phyloP scores from a whole-genome alignment of 495 filamentous ascomycete genomes.

The Neurospora hispaniola region DNA sequence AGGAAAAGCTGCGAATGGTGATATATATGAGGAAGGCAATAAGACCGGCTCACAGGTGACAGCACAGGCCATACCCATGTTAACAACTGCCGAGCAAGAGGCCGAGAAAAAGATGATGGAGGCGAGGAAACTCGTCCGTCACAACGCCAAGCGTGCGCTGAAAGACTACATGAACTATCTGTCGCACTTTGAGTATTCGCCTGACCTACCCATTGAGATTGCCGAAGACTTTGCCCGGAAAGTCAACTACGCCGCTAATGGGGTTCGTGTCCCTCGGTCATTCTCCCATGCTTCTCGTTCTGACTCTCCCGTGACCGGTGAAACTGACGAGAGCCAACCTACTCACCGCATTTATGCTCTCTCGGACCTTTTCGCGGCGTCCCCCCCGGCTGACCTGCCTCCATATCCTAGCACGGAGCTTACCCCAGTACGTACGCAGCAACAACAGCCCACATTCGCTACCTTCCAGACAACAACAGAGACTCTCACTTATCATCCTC shows the following conservation, averaged over 20 bases:
- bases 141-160: constrained; percentile 62
- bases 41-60: constrained; percentile 5
- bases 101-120: constrained; percentile 39
- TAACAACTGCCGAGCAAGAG: constrained; percentile 25
- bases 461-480: constrained; percentile 40
- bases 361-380: constrained; percentile 44
- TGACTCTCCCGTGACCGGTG: constrained; percentile 6
- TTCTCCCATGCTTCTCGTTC: neutral
- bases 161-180: constrained; percentile 61
- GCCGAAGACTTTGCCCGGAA: constrained; percentile 57
- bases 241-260: constrained; percentile 45
- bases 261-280: constrained; percentile 17
- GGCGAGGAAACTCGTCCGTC: constrained; percentile 54
- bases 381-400: constrained; percentile 45
- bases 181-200: constrained; percentile 64
- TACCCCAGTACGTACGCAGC: constrained; percentile 12
- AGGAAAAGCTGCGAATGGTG: neutral
- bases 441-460: constrained; percentile 6
- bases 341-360: constrained; percentile 32
- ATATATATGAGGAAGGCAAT: neutral
- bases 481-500: constrained; percentile 66
- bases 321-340: neutral
- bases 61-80: neutral
- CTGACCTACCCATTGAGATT: constrained; percentile 51
- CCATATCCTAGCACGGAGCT: constrained; percentile 42